phyloP scores from a whole-genome alignment of 2,329 filamentous ascomycete genomes.

The Blastomyces parvus region DNA sequence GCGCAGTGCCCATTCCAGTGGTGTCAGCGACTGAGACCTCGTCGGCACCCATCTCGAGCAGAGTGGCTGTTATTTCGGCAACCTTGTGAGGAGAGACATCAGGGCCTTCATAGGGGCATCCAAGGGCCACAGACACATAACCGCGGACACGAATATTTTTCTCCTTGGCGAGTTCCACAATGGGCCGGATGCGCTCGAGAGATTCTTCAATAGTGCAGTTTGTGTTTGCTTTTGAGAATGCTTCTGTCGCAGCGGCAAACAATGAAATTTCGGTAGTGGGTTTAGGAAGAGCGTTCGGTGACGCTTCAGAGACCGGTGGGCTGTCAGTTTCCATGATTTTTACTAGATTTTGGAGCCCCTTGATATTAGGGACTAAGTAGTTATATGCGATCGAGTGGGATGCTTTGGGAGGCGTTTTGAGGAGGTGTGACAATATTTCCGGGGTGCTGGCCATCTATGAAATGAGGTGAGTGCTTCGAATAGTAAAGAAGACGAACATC shows the following conservation, averaged over 20 bases:
- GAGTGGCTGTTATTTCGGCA: slow-evolving; percentile 49
- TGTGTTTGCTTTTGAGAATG: slow-evolving; percentile 56
- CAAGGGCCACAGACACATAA: slow-evolving; percentile 56
- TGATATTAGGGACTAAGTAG: slow-evolving; percentile 56
- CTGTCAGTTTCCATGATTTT: slow-evolving; percentile 41
- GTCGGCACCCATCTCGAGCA: slow-evolving; percentile 57
- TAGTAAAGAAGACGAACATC: not conserved
- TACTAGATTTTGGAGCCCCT: slow-evolving; percentile 52
- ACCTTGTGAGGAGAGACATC: slow-evolving; percentile 51
- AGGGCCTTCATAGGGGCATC: slow-evolving; percentile 57
- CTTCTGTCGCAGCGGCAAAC: slow-evolving; percentile 56
- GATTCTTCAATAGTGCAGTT: slow-evolving; percentile 57
- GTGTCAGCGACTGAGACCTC: slow-evolving; percentile 58
- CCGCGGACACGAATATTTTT: slow-evolving; percentile 51
- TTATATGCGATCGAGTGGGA: slow-evolving; percentile 51
- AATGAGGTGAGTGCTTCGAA: not conserved
- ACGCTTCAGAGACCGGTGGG: slow-evolving; percentile 21
- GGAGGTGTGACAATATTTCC: slow-evolving; percentile 48
- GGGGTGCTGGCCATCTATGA: slow-evolving; percentile 56
- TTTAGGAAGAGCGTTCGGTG: slow-evolving; percentile 23
- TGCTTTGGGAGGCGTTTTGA: slow-evolving; percentile 43
- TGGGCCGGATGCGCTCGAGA: slow-evolving; percentile 48
- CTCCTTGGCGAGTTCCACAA: slow-evolving; percentile 48
- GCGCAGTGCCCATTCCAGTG: slow-evolving; percentile 58
- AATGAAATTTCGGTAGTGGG: slow-evolving; percentile 50